These are phyloP conservation scores for Akanthomyces dipterigenus DNA, from an alignment of 2,329 filamentous ascomycete species.

Conservation along the genomic window DNA sequence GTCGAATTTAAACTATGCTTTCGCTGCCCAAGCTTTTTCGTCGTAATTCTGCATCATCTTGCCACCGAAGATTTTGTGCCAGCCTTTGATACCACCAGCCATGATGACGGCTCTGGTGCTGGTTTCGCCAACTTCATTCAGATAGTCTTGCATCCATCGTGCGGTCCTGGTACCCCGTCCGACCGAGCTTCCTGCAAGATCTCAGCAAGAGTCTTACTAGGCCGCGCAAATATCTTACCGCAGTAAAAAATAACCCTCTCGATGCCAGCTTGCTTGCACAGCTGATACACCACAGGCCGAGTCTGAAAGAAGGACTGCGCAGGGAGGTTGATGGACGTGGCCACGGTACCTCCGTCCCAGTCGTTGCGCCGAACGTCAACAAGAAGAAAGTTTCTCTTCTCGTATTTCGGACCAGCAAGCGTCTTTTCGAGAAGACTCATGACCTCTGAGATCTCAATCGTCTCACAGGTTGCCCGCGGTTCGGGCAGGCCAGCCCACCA, in stretches of 20 bases:
- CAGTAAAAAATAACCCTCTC: slow-evolving; percentile 49
- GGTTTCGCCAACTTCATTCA: slow-evolving; percentile 37
- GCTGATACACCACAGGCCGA: slow-evolving; percentile 38
- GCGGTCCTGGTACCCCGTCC: slow-evolving; percentile 46
- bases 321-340: slow-evolving; percentile 50
- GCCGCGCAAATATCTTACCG: slow-evolving; percentile 27
- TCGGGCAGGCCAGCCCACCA: slow-evolving; percentile 39
- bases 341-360: slow-evolving; percentile 54
- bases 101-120: slow-evolving; percentile 41
- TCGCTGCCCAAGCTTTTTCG: slow-evolving; percentile 29
- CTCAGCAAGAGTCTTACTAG: neutral
- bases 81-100: slow-evolving; percentile 47
- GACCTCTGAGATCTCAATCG: slow-evolving; percentile 34
- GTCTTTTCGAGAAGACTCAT: slow-evolving; percentile 33
- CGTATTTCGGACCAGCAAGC: slow-evolving; percentile 21
- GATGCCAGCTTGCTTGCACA: slow-evolving; percentile 44
- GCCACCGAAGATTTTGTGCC: slow-evolving; percentile 43
- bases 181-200: slow-evolving; percentile 38
- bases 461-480: slow-evolving; percentile 30
- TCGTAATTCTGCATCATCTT: slow-evolving; percentile 45
- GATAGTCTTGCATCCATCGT: slow-evolving; percentile 51
- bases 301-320: slow-evolving; percentile 48
- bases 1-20: slow-evolving; percentile 4
- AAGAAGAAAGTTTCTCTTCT: slow-evolving; percentile 34
- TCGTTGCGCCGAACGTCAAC: slow-evolving; percentile 49